Base-by-base conservation (phyloP, 2,329 filamentous ascomycete species). In the Xylariaceae sp. region DNA sequence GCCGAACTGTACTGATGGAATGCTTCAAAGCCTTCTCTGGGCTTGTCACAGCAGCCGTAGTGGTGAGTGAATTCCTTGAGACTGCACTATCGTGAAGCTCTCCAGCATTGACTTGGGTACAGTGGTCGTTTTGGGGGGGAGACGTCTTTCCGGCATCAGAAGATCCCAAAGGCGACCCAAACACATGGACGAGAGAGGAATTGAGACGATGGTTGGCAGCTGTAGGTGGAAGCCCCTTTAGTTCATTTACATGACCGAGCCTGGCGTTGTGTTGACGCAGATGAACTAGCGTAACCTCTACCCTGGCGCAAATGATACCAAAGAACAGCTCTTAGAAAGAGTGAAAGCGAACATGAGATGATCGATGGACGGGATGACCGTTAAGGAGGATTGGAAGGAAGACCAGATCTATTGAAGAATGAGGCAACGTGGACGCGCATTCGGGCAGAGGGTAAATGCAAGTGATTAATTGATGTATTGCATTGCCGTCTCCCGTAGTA, bases 121-220 rank as follows among this genome's bases (percentile, higher is more conserved):
- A 59, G 57, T 96, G 87, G 86, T 80, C 82, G 15, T 92, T 96
- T 60, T 95, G 87, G 85, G 90, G 90, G 49, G 78, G 82, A 46
- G 89, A 92, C 55, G 80, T 96, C 62, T 95, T 96, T 62, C 91
- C 91, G 1, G 69, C 80, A 3, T 75, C 83, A 57, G 53, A 75
- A 42, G 90, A 96, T 65, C 90, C 91, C n/a, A 88, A 75, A 27
- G 90, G 90, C 52, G 79, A 89, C 73, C 82, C 73, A 38, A 72
- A 75, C 38, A 66, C 64, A 10, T 97, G 92, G 92, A 90, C 89
- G 0, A 75, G 78, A 49, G 85, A 90, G 42, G 89, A 97, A 63
- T 75, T 95, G 68, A 78, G 82, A 53, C 76, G 85, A 62, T 97
- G 91, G 90, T 74, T 97, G 44, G 82, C 82, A 41, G 81, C 80